Evolutionary conservation across 371 early-diverging fungal species (phyloP), one percentile per base, ranked within the genome.

Genomic region (Zopfochytrium polystomum): DNA sequence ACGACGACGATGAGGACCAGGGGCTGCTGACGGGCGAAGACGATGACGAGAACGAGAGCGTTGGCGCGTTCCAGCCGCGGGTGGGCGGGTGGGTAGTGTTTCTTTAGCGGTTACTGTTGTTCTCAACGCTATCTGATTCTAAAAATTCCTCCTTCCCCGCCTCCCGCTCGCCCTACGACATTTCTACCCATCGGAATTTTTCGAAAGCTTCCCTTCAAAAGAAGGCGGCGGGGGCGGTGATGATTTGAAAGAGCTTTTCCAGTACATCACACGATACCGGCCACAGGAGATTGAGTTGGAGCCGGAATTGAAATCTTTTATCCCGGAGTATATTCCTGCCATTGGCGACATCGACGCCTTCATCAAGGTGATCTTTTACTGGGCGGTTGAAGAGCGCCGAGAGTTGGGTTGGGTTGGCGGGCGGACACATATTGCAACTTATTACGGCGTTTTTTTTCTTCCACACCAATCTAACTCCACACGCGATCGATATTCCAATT

Each of bases 321-420:
- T 80, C 20, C 80, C 82, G 3, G 82, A 82, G 33, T 80, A 63
- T 54, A 78, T 82, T 46, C 78, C 82, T 1, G 74, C 80, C 1
- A 76, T 80, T 43, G 80, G 80, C 2, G 82, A 82, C 55, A 76
- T 79, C 51, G 82, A 82, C 49, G 79, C 81, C 9, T 75, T 81
- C 56, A 77, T 81, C 51, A 81, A 81, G 67, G 79, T 80, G 47
- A 1, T n/a, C 25, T 20, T 4, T 30, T 38, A 20, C 26, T 29
- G 22, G 5, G n/a, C 35, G 13, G 11, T 27, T n/a, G n/a, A n/a
- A n/a, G n/a, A n/a, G n/a, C n/a, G n/a, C n/a, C n/a, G n/a, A n/a
- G n/a, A n/a, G n/a, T n/a, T n/a, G n/a, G n/a, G n/a, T n/a, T n/a
- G n/a, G n/a, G n/a, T n/a, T n/a, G n/a, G n/a, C n/a, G n/a, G n/a